These are phyloP conservation scores for Phoma sp. DNA, from an alignment of 2,329 filamentous ascomycete species.

Conservation along the genomic window DNA sequence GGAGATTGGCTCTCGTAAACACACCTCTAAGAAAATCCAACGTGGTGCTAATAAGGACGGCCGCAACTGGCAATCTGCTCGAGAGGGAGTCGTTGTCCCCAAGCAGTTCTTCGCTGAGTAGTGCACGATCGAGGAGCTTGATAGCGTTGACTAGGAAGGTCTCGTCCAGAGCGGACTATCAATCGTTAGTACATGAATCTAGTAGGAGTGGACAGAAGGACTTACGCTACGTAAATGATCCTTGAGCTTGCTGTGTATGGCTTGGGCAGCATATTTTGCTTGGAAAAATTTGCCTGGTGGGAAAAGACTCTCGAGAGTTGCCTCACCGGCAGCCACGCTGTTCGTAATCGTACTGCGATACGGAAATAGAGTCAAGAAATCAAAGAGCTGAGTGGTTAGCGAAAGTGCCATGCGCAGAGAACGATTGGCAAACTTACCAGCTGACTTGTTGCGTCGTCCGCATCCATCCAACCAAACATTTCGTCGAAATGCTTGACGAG, in stretches of 20 bases:
- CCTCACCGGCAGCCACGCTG: constrained; percentile 32
- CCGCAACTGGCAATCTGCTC: constrained; percentile 36
- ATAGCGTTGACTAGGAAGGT: constrained; percentile 42
- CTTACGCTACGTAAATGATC: constrained; percentile 43
- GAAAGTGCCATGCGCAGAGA: not conserved
- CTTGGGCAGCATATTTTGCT: constrained; percentile 43
- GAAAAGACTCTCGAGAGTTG: constrained; percentile 37
- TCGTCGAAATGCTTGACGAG: constrained; percentile 84
- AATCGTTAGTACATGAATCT: constrained; percentile 17
- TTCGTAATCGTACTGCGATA: constrained; percentile 39
- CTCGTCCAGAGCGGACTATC: constrained; percentile 42
- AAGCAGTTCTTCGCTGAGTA: constrained; percentile 39
- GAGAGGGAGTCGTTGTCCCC: constrained; percentile 26
- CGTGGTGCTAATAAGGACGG: constrained; percentile 38
- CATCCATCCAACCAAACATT: constrained; percentile 79
- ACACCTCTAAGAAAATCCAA: constrained; percentile 47
- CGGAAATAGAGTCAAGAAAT: constrained; percentile 45
- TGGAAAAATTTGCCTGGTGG: constrained; percentile 46
- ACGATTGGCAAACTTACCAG: constrained; percentile 21
- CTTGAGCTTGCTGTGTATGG: constrained; percentile 39
- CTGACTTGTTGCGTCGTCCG: constrained; percentile 64
- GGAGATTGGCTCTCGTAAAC: constrained; percentile 1
- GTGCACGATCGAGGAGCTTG: constrained; percentile 37
- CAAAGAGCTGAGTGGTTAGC: constrained; percentile 41
- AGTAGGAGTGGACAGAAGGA: not conserved